Conservation (phyloP, 2,329 filamentous ascomycete genomes). For the Claviceps sp. region DNA sequence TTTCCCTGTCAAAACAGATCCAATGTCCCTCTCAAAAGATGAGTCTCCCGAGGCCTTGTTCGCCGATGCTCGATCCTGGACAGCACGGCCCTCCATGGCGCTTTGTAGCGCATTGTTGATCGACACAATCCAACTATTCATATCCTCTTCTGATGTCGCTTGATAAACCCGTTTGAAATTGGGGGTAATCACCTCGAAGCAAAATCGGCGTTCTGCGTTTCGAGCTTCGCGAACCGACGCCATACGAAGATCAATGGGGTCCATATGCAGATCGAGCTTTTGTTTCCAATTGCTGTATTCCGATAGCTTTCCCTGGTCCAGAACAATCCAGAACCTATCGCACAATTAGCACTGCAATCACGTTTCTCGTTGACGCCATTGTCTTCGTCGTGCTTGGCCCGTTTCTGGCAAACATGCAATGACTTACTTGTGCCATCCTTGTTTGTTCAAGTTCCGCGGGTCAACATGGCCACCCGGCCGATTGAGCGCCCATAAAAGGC, state of each 20-base stretch:
- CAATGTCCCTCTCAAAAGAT: constrained; percentile 70
- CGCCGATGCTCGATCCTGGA: constrained; percentile 35
- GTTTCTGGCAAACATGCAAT: too few species aligned
- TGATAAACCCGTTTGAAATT: constrained; percentile 94
- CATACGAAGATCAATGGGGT: constrained; percentile 92
- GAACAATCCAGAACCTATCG: constrained; percentile 86
- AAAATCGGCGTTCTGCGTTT: constrained; percentile 88
- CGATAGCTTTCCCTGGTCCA: constrained; percentile 90
- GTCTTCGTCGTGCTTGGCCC: background rate
- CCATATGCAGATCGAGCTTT: constrained; percentile 90
- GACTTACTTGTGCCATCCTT: constrained; percentile 94
- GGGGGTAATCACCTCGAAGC: constrained; percentile 96
- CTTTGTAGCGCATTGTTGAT: constrained; percentile 97
- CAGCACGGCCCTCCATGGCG: constrained; percentile 72
- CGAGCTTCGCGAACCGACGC: constrained; percentile 92
- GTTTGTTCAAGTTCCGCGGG: constrained; percentile 88
- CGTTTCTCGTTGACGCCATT: background rate
- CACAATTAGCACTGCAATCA: background rate
- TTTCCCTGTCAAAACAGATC: constrained; percentile 85
- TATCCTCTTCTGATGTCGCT: constrained; percentile 93
- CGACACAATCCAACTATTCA: constrained; percentile 89
- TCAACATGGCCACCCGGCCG: constrained; percentile 89
- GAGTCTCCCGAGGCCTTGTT: constrained; percentile 29
- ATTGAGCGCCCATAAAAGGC: constrained; percentile 86
- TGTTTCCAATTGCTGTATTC: constrained; percentile 99